Evolutionary conservation across 2,329 filamentous ascomycete species (phyloP), one percentile per base, ranked within the genome.

Genomic region (Cladophialophora exuberans): DNA sequence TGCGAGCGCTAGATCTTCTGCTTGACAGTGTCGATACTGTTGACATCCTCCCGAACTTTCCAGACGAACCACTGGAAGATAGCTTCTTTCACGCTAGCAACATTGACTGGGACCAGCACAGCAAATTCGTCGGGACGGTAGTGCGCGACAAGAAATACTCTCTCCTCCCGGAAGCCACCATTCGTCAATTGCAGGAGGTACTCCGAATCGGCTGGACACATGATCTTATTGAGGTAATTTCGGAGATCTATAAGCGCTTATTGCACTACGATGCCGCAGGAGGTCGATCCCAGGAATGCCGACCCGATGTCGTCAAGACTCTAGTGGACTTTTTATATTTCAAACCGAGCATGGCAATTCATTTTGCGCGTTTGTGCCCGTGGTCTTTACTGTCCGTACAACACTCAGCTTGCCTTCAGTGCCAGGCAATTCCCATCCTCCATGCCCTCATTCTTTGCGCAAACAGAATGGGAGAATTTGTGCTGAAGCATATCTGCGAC

Each of bases 11-110:
- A 6, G 43, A 46, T n/a, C 43, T 46, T 7, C 33, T 15, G 43
- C 28, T 46, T n/a, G 43, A 46, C 26, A 46, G 23, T 13, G 13
- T 46, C 26, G 43, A 46, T 22, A 46, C 43, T n/a, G 26, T 46
- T 11, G 18, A 46, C 9, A 18, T 46, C 9, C 43, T 46, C 28
- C 26, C 43, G 6, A 46, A 46, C 20, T 46, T 46, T 22, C 43
- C 43, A 6, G 43, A 46, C 23, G 43, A 33, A 11, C 15, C 20
- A 18, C 43, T 28, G 18, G 13, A 25, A 20, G 26, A 33, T 28
- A 35, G 17, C 28, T 30, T 46, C 6, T 28, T 28, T 3, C 20
- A 18, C 13, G 26, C 33, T 6, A 22, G n/a, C n/a, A 28, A 46
- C n/a, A 13, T 46, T 18, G 43, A 46, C 18, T 46, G 43, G 43